phyloP scores from a whole-genome alignment of 2,329 filamentous ascomycete species.

The Escovopsis sp. region DNA sequence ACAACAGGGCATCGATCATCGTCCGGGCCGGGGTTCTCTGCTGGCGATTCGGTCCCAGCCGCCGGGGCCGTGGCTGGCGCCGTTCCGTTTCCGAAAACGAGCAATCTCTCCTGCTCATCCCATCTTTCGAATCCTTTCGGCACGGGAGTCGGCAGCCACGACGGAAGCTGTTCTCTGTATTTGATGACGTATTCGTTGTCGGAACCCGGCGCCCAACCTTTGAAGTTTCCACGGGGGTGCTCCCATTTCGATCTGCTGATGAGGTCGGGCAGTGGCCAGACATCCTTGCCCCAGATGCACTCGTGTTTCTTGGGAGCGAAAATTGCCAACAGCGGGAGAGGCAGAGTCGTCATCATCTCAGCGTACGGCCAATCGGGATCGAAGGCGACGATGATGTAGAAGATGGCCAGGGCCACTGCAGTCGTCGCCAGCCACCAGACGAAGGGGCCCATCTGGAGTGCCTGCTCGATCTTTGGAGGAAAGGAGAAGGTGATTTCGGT shows the following conservation, averaged over 20 bases:
- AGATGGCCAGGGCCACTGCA: slow-evolving; percentile 8
- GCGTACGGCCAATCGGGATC: slow-evolving; percentile 17
- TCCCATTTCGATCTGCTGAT: slow-evolving; percentile 13
- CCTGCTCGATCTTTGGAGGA: slow-evolving; percentile 3
- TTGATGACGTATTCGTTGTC: slow-evolving; percentile 10
- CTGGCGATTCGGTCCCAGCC: neutral
- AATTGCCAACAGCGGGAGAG: slow-evolving; percentile 15
- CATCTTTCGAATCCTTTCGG: slow-evolving; percentile 17
- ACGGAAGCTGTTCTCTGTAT: slow-evolving; percentile 12
- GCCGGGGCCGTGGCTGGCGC: neutral
- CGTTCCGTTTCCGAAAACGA: slow-evolving; percentile 2
- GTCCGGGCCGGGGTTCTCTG: neutral
- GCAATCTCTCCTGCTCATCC: slow-evolving; percentile 13
- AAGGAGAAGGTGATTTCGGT: neutral
- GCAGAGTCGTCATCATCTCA: slow-evolving; percentile 17
- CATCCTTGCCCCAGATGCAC: slow-evolving; percentile 10
- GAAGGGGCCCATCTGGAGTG: slow-evolving; percentile 6
- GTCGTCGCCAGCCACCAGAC: slow-evolving; percentile 8
- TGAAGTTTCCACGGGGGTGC: slow-evolving; percentile 14
- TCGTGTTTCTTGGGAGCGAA: slow-evolving; percentile 12
- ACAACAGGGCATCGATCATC: neutral
- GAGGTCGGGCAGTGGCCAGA: slow-evolving; percentile 17
- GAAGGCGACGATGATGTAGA: slow-evolving; percentile 10
- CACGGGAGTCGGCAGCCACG: slow-evolving; percentile 14
- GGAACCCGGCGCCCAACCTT: slow-evolving; percentile 17